Base-by-base conservation (phyloP, 768 basidiomycete species). In the Leccinum variicolor region DNA sequence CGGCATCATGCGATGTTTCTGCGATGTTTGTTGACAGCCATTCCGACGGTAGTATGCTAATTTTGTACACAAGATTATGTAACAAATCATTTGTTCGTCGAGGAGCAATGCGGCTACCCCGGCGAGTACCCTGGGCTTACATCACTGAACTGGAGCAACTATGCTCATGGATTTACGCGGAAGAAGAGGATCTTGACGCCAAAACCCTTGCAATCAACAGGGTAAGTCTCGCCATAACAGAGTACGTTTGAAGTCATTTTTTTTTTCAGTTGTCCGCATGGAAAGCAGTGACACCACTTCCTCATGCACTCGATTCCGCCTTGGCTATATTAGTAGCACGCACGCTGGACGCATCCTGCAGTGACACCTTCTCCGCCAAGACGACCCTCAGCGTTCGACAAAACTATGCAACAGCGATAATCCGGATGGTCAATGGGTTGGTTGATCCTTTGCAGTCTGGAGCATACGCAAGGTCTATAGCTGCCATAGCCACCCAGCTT, bases 401-500 rank as follows among this genome's bases (percentile, higher is more conserved):
- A 64, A 83, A 82, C 58, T 94, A 92, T 71, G 85, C 92, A 9
- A 77, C 88, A 25, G 86, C 93, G 2, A 77, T 97, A 58, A 88
- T 95, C 57, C 79, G 96, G 31, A 84, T 98, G 62, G 91, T 98
- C 62, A 99, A 98, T 65, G 92, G 94, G 2, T 80, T 98, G 36
- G 96, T 98, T 7, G 97, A 99, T 66, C 94, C 95, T 14, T 77
- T 97, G 11, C 97, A 99, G 67, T 80, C 84, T 10, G 92, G 94
- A 7, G 81, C 83, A 19, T 98, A 90, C 68, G 96, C 97, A 3
- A 81, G 94, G 21, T 89, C 97, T 2, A 98, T 98, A 63, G 84
- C 90, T 0, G 84, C 89, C 41, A 90, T 99, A 60, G 94, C 96
- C 1, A 77, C 80, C 3, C 91, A 95, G 66, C 81, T 99, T 11